These are phyloP conservation scores for Ogataea hybrid DNA, from an alignment of 1,139 yeast species.

Conservation along the genomic window DNA sequence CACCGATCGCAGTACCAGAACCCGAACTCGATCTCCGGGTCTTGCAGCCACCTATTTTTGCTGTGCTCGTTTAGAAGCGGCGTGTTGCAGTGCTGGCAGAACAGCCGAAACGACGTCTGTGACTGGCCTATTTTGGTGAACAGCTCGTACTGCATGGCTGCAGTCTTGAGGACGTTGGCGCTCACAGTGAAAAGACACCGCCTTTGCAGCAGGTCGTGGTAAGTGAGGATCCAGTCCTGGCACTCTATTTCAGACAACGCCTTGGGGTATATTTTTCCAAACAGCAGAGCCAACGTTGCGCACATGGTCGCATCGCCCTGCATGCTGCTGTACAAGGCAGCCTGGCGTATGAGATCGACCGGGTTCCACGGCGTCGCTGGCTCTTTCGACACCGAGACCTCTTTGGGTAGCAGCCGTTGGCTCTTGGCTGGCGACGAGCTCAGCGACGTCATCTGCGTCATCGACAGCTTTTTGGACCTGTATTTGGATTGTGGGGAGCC, in stretches of 20 bases:
- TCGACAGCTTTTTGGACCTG: conserved; percentile 8
- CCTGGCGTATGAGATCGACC: conserved; percentile 40
- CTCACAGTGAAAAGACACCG: conserved; percentile 56
- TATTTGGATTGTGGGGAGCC: conserved; percentile 16
- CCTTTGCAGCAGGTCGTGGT: conserved; percentile 55
- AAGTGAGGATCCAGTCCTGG: conserved; percentile 57
- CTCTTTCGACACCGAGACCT: conserved; percentile 18
- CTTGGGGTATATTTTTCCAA: conserved; percentile 42
- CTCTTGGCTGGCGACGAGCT: conserved; percentile 30
- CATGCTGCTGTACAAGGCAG: conserved; percentile 50
- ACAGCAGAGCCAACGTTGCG: conserved; percentile 57
- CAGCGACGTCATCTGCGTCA: conserved; percentile 10
- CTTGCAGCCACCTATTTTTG: conserved; percentile 38
- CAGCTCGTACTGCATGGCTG: conserved; percentile 40
- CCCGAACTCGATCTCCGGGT: conserved; percentile 45
- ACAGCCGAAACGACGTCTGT: conserved; percentile 58
- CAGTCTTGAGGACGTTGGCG: conserved; percentile 52
- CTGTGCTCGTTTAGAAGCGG: conserved; percentile 64
- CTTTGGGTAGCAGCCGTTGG: conserved; percentile 14
- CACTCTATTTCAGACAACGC: conserved; percentile 32
- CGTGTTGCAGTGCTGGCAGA: conserved; percentile 66
- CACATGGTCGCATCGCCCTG: conserved; percentile 70
- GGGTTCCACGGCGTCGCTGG: conserved; percentile 50
- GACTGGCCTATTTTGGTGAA: conserved; percentile 48
- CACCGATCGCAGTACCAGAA: conserved; percentile 88